A percentile compares a stretch with the other conserved stretches of the same genome.
These are phyloP conservation scores for Rhynchospora tenuis DNA, from an alignment of 176 grass and related monocot species.

Conservation along the genomic window DNA sequence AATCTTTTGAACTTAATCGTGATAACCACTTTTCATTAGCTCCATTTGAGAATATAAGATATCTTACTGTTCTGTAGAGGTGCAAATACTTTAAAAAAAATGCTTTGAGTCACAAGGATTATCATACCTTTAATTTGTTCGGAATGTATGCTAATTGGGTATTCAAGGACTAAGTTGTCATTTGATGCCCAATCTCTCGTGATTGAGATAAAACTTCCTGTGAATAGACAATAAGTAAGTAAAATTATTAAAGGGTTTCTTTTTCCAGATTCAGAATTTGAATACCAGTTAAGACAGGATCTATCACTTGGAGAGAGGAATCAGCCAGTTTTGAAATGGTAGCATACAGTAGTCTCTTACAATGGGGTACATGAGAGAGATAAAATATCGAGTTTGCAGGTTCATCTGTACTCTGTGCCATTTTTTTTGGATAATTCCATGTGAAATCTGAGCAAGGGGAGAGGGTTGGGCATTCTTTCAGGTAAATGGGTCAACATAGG, in stretches of 20 bases:
- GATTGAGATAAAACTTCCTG: constrained; percentile 65
- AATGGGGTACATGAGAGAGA: not conserved
- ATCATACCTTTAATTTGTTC: constrained; percentile 74
- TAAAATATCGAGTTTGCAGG: not conserved
- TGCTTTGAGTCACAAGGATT: no score
- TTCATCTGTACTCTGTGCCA: not conserved
- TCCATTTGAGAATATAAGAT: not conserved
- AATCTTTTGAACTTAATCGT: not conserved
- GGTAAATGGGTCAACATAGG: no score
- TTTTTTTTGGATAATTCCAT: not conserved
- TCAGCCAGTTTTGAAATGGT: not conserved
- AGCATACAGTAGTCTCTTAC: not conserved
- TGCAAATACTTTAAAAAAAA: constrained; percentile 1
- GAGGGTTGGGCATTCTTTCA: no score
- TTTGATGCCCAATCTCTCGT: constrained; percentile 52
- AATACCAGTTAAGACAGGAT: no score
- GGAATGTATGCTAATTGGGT: constrained; percentile 53
- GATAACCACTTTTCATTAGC: not conserved
- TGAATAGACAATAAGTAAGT: not conserved
- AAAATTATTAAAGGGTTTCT: not conserved
- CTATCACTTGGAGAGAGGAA: no score
- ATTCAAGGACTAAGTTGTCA: constrained; percentile 46
- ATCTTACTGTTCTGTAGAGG: not conserved
- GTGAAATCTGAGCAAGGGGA: no score
- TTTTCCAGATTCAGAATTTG: not conserved